Base-by-base conservation (phyloP, 2,329 filamentous ascomycete species). In the Colletotrichum tropicale region DNA sequence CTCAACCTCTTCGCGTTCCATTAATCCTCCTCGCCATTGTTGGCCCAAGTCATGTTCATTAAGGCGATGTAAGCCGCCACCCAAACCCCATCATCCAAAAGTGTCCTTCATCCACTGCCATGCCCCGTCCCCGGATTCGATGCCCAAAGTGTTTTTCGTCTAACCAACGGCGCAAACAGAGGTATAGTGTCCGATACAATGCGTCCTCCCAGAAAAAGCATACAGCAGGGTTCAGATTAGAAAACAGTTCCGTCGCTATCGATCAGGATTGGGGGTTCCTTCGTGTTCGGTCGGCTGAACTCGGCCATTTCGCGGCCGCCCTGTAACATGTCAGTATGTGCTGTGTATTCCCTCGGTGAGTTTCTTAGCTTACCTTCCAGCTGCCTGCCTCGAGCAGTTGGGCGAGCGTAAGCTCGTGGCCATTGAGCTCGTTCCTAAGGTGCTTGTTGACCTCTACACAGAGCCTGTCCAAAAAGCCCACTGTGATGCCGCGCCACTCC, bases 241-340 rank as follows among this genome's bases (percentile, higher is more conserved):
- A 99, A 98, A 78, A 99, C 95, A 28, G 97, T 98, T 77, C 97
- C 97, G 84, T 99, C 97, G 78, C 95, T 98, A 79, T 98, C 91
- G 80, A 98, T 98, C 86, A 98, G 93, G 82, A 99, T 98, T 6
- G 97, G 97, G 36, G 96, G 95, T 83, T 98, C 95, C 86, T 97
- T 98, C 68, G 97, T 98, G 81, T 98, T 98, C 26, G 97, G 97
- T 79, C 97, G 91, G 80, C 95, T 96, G 78, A 98, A 95, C 87
- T 98, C 96, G 77, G 97, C 97, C 83, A 98, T 94, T 86, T 98
- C 97, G 82, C 97, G 93, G 75, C 97, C 97, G 80, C 96, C 96
- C 96, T 91, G 74, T 13, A 75, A 74, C 13, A 21, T 79, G 77
- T 77, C 69, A 68, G 71, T 55, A 32, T 52, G 3, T 7, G 5